Evolutionary conservation across 2,329 filamentous ascomycete genomes (phyloP).

Genomic region (Arthrobotrys iridis): DNA sequence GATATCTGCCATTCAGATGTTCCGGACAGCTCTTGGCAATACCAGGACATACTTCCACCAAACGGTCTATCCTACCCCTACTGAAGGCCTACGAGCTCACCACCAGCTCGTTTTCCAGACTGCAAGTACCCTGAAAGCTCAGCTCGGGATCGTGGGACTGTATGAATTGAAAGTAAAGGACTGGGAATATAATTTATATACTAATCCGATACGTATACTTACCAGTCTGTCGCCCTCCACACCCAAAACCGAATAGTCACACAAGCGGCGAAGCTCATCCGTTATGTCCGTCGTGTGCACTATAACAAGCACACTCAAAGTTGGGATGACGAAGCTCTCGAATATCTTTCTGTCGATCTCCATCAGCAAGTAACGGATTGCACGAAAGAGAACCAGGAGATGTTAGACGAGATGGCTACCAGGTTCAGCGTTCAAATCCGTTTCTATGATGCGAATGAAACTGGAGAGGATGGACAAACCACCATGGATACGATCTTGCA

Average conservation of each 20-base stretch:
- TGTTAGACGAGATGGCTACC: slow-evolving; percentile 46
- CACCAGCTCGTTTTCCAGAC: slow-evolving; percentile 47
- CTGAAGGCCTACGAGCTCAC: not conserved
- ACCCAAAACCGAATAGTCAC: slow-evolving; percentile 31
- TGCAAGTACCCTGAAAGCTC: not conserved
- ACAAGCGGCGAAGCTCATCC: slow-evolving; percentile 20
- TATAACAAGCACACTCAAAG: not conserved
- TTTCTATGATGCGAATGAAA: slow-evolving; percentile 10
- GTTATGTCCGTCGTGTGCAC: slow-evolving; percentile 24
- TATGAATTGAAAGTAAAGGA: not conserved
- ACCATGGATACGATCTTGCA: not conserved
- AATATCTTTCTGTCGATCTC: not conserved
- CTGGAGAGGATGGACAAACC: not conserved
- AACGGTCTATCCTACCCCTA: slow-evolving; percentile 31
- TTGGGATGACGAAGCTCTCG: slow-evolving; percentile 37
- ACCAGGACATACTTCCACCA: slow-evolving; percentile 28
- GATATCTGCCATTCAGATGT: slow-evolving; percentile 32
- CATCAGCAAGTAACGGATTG: not conserved
- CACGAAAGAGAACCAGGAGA: slow-evolving; percentile 28
- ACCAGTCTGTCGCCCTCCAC: slow-evolving; percentile 31
- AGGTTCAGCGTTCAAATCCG: slow-evolving; percentile 36
- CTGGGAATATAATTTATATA: not conserved
- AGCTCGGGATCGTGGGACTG: too few relatives aligned
- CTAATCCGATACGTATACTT: too few relatives aligned
- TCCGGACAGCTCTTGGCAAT: slow-evolving; percentile 16